Percentiles rank a stretch among this genome's conserved stretches.
Evolutionary conservation across 2,329 filamentous ascomycete species (phyloP).

Genomic region (Xylaria hypoxylon): DNA sequence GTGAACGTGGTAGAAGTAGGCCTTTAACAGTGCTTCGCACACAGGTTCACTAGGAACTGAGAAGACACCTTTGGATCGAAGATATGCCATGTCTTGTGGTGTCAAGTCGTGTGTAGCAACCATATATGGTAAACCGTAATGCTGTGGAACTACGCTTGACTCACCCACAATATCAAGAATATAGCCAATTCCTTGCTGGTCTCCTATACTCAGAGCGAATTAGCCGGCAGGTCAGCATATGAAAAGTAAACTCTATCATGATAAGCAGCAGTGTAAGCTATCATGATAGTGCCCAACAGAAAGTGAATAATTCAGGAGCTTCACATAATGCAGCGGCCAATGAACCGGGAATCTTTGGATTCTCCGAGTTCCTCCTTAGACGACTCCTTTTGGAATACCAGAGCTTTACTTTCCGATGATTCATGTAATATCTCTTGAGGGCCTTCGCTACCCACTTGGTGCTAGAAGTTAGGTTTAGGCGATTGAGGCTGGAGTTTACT

Average conservation of each 20-base stretch:
- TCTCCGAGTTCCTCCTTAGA: not conserved
- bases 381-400: not conserved
- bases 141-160: conserved; percentile 45
- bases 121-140: conserved; percentile 44
- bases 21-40: conserved; percentile 50
- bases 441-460: not conserved
- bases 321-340: not conserved
- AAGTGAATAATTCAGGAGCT: not conserved
- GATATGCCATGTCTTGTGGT: conserved; percentile 46
- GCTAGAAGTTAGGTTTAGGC: not conserved
- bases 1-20: conserved; percentile 55
- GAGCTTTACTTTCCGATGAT: not conserved
- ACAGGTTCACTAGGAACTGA: conserved; percentile 47
- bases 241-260: not conserved
- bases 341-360: not conserved
- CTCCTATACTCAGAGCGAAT: conserved; percentile 15
- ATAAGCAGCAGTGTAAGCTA: not conserved
- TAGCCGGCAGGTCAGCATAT: conserved; percentile 1
- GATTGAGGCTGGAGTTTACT: not conserved
- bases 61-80: conserved; percentile 53
- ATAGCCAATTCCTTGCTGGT: conserved; percentile 35
- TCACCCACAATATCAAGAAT: conserved; percentile 39
- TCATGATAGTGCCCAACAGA: not conserved
- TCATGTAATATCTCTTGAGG: not conserved
- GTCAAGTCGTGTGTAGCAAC: conserved; percentile 41